Evolutionary conservation across 495 filamentous ascomycete species (phyloP), one percentile per base, ranked within the genome.

Genomic region (Aspergillus avenaceus): DNA sequence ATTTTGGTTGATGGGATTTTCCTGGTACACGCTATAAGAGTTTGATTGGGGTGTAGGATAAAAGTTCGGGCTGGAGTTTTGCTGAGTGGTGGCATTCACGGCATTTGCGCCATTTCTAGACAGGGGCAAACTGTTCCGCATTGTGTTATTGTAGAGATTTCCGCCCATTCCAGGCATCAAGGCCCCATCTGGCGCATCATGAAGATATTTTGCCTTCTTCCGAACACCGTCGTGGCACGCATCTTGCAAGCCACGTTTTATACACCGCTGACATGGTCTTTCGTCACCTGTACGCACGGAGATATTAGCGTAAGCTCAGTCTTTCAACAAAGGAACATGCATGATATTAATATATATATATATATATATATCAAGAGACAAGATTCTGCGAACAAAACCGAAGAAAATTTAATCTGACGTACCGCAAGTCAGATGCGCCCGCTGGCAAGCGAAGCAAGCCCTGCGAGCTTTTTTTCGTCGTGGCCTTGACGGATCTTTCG

Each of bases 141-240:
- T 54, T 3, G 56, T 47, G 45, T 65, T 66, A 49, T 73, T 75
- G 57, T 71, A 70, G 32, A 76, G 73, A 50, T 70, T 70, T n/a
- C 68, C 66, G n/a, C 68, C 65, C 23, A 80, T 70, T 19, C 77
- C 79, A 49, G 83, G 80, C 71, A 84, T 78, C 58, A 87, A 67
- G 47, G 80, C 81, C 51, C 93, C 90, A 47, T 88, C 81, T 29
- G 91, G 90, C 22, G 92, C 90, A 74, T 97, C 93, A 69, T 96
- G 91, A 41, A 98, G 85, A 72, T 98, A 98, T 66, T 98, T 98
- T 54, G 93, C 93, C 76, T 97, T 98, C 70, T 98, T 97, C 52
- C 93, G 86, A 31, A 96, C 90, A 34, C 93, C 93, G 61, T 98
- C 93, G 62, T 95, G 89, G 64, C 93, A 98, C 31, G 79, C 80